Evolutionary conservation across 192 early-diverging fungal species (phyloP), one percentile per base, ranked within the genome.

Genomic region (Gorgonomyces haynaldii): DNA sequence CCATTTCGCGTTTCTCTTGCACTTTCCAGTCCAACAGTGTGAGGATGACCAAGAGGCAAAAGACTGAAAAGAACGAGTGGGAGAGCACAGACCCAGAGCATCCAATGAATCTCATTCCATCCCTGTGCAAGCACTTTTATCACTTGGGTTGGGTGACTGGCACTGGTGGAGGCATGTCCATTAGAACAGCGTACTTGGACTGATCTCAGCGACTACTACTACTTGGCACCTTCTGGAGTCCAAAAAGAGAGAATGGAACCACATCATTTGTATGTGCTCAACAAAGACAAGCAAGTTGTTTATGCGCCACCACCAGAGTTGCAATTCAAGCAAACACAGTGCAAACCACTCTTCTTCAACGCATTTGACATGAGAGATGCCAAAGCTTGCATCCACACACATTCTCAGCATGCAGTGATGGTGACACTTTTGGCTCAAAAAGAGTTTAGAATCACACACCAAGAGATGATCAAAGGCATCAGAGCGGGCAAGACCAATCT

Each of bases 381-480:
- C 20, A 82, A 82, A 24, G 87, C 88, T 2, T 95, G 91, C 69
- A 91, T 97, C 57, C 91, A 97, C 60, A 93, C 91, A 2, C 94
- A 97, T 66, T 95, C 91, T 24, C 89, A 93, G 58, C 71, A 88
- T 56, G 94, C 94, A 1, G 89, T 97, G 16, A 82, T 97, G 81
- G 89, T 66, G 3, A 95, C 94, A 0, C 58, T 97, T 56, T 59
- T 97, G 30, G 89, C 71, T 48, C 37, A 30, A 15, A 65, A 77
- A 4, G 76, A 70, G 37, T 97, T 97, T 66, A 59, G 60, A 9
- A 92, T 97, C 45, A 86, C 88, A 6, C 88, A 95, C 61, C 91
- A 95, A 58, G 94, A 97, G 58, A 97, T 97, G 94, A 97, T 97
- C 68, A 97, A 97, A 68, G 94, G 94, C 4, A 97, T 97, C 40